These are phyloP conservation scores for Diphasiastrum complanatum DNA, from an alignment of 83 land plant species.

Conservation along the genomic window DNA sequence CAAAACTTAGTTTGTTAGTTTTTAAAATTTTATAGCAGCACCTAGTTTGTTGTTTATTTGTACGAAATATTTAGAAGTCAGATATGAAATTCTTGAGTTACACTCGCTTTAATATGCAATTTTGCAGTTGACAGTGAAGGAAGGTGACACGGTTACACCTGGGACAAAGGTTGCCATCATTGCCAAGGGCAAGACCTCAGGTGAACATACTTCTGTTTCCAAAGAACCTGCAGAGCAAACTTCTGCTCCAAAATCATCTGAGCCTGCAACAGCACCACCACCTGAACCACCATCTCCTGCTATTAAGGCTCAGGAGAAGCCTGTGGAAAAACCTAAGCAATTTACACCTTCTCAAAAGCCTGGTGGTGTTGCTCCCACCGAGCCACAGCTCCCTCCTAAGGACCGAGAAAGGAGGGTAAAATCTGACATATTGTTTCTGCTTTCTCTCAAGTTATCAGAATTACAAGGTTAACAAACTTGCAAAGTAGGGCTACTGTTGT, in stretches of 20 bases:
- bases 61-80: background rate
- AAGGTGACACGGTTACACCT: conserved; percentile 83
- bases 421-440: background rate
- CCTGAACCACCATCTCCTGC: conserved; percentile 29
- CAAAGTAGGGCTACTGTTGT: too few relatives aligned
- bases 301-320: too few relatives aligned
- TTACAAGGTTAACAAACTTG: too few relatives aligned
- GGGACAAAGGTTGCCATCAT: conserved; percentile 77
- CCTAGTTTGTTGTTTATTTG: too few relatives aligned
- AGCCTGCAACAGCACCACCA: conserved; percentile 11
- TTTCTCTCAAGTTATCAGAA: background rate
- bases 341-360: conserved; percentile 19
- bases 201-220: background rate
- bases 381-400: conserved; percentile 86
- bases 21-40: too few relatives aligned
- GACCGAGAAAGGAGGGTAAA: conserved; percentile 91
- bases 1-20: too few relatives aligned
- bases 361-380: conserved; percentile 25
- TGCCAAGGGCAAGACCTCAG: conserved; percentile 52
- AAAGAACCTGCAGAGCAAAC: background rate
- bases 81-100: background rate
- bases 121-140: conserved; percentile 66
- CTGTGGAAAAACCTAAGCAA: too few relatives aligned
- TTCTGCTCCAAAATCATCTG: background rate
- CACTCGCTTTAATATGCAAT: background rate